Base-by-base conservation (phyloP, 495 filamentous ascomycete species). In the Talaromyces proteolyticus region DNA sequence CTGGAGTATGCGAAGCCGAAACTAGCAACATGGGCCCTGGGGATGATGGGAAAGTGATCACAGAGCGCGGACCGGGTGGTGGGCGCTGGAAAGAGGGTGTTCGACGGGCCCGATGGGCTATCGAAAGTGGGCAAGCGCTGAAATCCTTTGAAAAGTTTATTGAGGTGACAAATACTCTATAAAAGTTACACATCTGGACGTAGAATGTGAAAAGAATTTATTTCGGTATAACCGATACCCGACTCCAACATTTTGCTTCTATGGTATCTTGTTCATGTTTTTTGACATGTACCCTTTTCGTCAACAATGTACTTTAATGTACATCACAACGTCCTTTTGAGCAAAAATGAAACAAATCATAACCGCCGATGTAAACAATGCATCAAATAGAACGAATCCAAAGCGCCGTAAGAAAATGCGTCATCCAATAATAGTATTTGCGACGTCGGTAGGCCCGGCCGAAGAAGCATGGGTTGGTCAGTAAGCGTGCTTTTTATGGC, bases 11-110 rank as follows among this genome's bases (percentile, higher is more conserved):
- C 57, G 92, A 96, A 49, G 80, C 83, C 1, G 85, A 92, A 26
- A 77, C 72, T 23, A 89, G 85, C 57, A 69, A 80, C 57, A 87
- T 90, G 82, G 89, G 86, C 6, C 76, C 80, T 51, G 87, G 87
- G 0, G 81, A 85, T 56, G 81, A 84, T 59, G 85, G 82, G 1
- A 65, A 82, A 52, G 89, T 95, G 21, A 78, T 95, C 52, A 79
- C 62, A 24, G 88, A 95, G 62, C 73, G 82, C 24, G 91, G 91
- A 2, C 90, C 91, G 4, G 90, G 86, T 10, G 88, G 88, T 21
- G 81, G 84, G 12, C 76, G 91, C 53, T 97, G 93, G 94, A 96
- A 89, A 70, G 89, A 93, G 59, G 94, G 91, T 38, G 80, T 96
- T 12, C 73, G 91, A 52, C 76, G 86, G 53, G 94, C 92, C 10